A percentile compares a stretch with the other conserved stretches of the same genome.
phyloP scores from a whole-genome alignment of 805 yeast species.

The Phaffomyces thermotolerans region DNA sequence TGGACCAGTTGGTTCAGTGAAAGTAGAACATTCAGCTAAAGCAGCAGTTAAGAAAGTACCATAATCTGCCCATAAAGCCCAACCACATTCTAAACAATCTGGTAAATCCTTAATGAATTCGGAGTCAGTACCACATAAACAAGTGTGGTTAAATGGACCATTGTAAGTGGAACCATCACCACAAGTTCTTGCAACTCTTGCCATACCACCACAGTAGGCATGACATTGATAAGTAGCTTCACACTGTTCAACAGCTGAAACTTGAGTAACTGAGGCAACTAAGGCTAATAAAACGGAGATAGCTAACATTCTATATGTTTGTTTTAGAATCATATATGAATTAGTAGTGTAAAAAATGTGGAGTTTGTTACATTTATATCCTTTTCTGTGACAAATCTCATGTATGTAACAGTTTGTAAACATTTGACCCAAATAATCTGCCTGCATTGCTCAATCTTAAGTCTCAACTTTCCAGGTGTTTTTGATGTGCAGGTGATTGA shows the following conservation, averaged over 20 bases:
- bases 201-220: slow-evolving; percentile 20
- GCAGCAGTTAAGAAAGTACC: slow-evolving; percentile 21
- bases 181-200: slow-evolving; percentile 25
- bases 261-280: neutral
- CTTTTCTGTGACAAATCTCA: too few relatives aligned
- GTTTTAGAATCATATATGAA: too few relatives aligned
- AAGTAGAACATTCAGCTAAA: slow-evolving; percentile 20
- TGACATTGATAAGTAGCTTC: neutral
- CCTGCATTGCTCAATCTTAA: too few relatives aligned
- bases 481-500: too few relatives aligned
- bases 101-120: slow-evolving; percentile 10
- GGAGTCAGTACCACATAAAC: slow-evolving; percentile 17
- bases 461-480: too few relatives aligned
- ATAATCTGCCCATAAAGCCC: slow-evolving; percentile 29
- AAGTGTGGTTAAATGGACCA: slow-evolving; percentile 14
- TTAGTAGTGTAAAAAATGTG: too few relatives aligned
- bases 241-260: neutral
- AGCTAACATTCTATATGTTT: neutral
- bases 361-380: neutral
- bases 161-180: slow-evolving; percentile 7
- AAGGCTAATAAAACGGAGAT: neutral
- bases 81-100: slow-evolving; percentile 29
- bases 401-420: too few relatives aligned
- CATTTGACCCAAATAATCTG: too few relatives aligned
- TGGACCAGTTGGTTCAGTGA: slow-evolving; percentile 26